Conservation (phyloP, 1,284 basidiomycete genomes). For the Ustilago bromivora region DNA sequence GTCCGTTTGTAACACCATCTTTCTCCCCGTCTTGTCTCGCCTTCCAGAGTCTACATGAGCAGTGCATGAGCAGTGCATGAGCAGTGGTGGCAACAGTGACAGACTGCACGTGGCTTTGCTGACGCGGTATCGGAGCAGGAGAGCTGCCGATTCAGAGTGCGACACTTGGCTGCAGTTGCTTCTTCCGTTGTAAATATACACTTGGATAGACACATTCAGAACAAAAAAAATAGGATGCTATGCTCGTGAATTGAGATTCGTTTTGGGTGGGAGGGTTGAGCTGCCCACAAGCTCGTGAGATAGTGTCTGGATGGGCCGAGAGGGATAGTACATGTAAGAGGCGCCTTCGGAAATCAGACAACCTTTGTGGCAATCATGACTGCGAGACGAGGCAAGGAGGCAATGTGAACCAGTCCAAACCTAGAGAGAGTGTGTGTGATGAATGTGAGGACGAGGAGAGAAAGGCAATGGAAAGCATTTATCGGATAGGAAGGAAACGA, state of each 20-base stretch:
- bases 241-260: constrained; percentile 44
- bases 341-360: neutral
- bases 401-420: constrained; percentile 15
- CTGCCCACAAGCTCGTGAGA: constrained; percentile 28
- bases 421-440: neutral
- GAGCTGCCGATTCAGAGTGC: too few species aligned
- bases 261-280: constrained; percentile 29
- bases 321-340: constrained; percentile 31
- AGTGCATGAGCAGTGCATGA: too few species aligned
- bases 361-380: neutral
- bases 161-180: too few species aligned
- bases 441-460: neutral
- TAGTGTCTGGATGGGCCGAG: constrained; percentile 2
- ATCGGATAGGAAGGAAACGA: constrained; percentile 76
- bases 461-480: constrained; percentile 57
- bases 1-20: constrained; percentile 35
- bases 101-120: too few species aligned
- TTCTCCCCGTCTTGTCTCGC: neutral
- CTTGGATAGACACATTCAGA: neutral
- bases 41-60: too few species aligned
- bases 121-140: too few species aligned
- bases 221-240: constrained; percentile 30
- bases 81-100: too few species aligned
- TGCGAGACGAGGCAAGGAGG: constrained; percentile 12
- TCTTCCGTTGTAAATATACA: neutral